Evolutionary conservation across 2,329 filamentous ascomycete species (phyloP), one percentile per base, ranked within the genome.

Genomic region (Beauveria sp.): DNA sequence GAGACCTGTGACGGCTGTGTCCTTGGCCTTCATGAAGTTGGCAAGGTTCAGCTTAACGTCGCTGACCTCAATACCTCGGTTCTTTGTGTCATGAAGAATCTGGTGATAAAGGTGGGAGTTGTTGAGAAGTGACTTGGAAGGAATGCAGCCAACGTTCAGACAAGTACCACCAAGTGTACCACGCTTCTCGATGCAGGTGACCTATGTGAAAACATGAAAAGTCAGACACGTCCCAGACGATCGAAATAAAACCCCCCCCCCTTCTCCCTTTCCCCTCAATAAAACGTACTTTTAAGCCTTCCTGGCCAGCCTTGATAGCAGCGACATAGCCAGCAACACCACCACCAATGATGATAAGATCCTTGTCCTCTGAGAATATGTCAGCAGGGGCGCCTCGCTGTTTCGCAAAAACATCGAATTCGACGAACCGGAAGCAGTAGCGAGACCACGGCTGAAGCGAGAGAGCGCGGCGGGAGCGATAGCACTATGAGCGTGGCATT

Each of bases 1-100:
- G 67, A 99, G 80, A 55, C 92, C 86, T 46, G 80, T 77, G 65
- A 99, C 94, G 57, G 94, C 96, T 41, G 86, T 89, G 57, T 99
- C 93, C 81, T 99, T 99, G 63, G 94, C 92, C 81, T 97, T 96
- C 92, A 99, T 97, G 86, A 99, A 92, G 76, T 94, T 88, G 70
- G 81, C 78, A 51, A 99, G 84, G 83, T 99, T 97, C 73, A 99
- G 88, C 78, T 96, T 96, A 72, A 99, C 93, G 79, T 96, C 91
- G 73, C 90, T 88, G 69, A 99, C 94, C 73, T 97, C 93, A 75
- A 99, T 99, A 74, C 94, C 94, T 75, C 94, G 91, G 78, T 90
- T 86, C 81, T 97, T 96, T 67, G 92, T 93, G 81, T 99, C 94
- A 81, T 99, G 93, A 64, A 96, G 85, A 72, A 97, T 89, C 79